Evolutionary conservation across 768 basidiomycete species (phyloP), one percentile per base, ranked within the genome.

Genomic region (Auriscalpium orientale): DNA sequence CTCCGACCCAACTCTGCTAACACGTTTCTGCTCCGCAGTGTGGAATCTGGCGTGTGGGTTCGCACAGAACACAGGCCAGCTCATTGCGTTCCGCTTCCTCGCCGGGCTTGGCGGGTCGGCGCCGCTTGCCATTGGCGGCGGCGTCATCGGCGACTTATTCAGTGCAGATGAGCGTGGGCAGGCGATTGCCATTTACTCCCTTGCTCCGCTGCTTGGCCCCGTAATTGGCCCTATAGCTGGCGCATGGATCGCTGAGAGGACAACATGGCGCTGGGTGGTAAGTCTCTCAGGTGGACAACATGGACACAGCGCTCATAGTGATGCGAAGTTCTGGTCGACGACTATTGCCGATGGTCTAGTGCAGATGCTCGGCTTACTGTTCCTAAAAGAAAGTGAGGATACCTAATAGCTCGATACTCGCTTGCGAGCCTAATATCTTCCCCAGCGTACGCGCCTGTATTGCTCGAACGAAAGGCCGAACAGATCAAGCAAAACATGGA

Each of bases 191-290:
- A 71, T 87, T 0, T 88, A 83, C 63, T 81, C 83, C 0, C 70
- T 88, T 8, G 83, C 84, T 1, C 85, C 85, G 0, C 58, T 88
- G 8, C 68, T 88, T 3, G 87, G 87, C 7, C 83, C 86, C 0
- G 82, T 82, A 2, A 55, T 85, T 20, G 86, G 84, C 1, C 85
- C 85, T 4, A 68, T 84, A 5, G 79, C 80, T 16, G 85, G 84
- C 6, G 83, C 80, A 28, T 87, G 84, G 75, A 80, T 90, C 34
- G 80, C 83, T 0, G 73, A 87, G 48, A 72, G 70, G 40, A 77
- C 82, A 0, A 83, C 81, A 0, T 89, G 87, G 87, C 74, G 84
- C 66, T 89, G 85, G 87, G 84, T 87, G 48, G 82, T 81, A 67
- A 18, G 52, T 45, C 1, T 16, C 52, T 18, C 18, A 43, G 5